Percentiles rank a stretch among this genome's conserved stretches.
Conservation (phyloP, 2,329 filamentous ascomycete species). For the Cryphonectria naterciae region DNA sequence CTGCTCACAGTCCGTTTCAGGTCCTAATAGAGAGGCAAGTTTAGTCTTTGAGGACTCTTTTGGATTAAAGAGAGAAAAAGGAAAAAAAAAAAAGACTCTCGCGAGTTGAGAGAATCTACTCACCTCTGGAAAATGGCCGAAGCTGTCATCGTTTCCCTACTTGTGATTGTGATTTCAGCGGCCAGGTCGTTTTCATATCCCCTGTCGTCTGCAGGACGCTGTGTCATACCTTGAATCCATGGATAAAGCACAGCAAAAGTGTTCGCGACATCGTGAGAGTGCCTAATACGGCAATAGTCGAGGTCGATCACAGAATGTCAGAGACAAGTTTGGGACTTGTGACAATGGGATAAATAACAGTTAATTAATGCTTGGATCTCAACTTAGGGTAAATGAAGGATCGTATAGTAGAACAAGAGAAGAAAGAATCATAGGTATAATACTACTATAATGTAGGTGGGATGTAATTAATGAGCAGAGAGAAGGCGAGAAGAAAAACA, state of each 20-base stretch:
- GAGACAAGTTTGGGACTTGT: background rate
- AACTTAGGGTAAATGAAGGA: background rate
- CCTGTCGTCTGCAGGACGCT: constrained; percentile 2
- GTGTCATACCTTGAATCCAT: constrained; percentile 68
- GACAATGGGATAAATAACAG: background rate
- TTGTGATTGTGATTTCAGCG: background rate
- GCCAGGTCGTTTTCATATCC: background rate
- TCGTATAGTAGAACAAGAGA: background rate
- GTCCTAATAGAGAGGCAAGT: constrained; percentile 43
- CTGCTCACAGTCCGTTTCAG: constrained; percentile 62
- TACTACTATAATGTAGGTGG: background rate
- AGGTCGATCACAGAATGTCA: background rate
- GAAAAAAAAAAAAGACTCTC: no score
- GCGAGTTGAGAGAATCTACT: constrained; percentile 1
- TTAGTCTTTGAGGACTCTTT: background rate
- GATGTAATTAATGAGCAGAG: background rate
- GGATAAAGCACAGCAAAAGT: constrained; percentile 72
- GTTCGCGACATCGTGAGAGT: constrained; percentile 51
- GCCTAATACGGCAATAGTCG: background rate
- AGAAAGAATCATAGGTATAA: background rate
- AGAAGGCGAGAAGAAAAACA: background rate
- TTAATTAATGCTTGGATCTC: background rate
- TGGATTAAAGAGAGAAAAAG: no score
- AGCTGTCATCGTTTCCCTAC: constrained; percentile 71
- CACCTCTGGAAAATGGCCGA: constrained; percentile 65